A percentile compares a stretch with the other conserved stretches of the same genome.
Conservation (phyloP, 805 yeast species). For the Metschnikowia colocasiae region DNA sequence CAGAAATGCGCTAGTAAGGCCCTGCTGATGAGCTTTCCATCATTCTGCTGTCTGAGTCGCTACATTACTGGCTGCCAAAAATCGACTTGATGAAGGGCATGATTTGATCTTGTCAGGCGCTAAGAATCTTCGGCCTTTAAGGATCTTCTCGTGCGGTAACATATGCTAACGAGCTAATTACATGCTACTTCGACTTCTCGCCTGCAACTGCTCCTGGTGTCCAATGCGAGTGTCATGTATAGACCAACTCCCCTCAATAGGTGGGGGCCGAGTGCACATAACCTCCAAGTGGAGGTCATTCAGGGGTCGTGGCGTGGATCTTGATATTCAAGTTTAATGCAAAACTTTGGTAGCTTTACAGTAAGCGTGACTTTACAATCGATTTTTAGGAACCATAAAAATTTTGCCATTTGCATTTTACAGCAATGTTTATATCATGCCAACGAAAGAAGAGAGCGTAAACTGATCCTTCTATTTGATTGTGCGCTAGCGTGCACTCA, state of each 20-base stretch:
- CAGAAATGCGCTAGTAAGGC: slow-evolving; percentile 3
- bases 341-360: background rate
- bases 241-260: background rate
- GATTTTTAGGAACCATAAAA: background rate
- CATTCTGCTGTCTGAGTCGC: background rate
- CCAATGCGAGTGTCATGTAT: slow-evolving; percentile 1
- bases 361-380: background rate
- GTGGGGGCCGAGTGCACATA: slow-evolving; percentile 1
- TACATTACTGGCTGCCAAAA: background rate
- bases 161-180: background rate
- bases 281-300: background rate
- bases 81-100: background rate
- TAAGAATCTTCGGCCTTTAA: too few relatives aligned
- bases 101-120: too few relatives aligned
- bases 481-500: background rate
- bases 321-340: background rate
- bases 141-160: background rate
- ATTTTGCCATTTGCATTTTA: background rate
- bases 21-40: background rate
- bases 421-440: background rate
- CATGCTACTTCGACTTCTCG: background rate
- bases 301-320: background rate
- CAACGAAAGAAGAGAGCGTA: background rate
- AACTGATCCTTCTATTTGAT: background rate
- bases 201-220: background rate